phyloP scores from a whole-genome alignment of 1,284 basidiomycete genomes.

The Apiotrichum laibachii region DNA sequence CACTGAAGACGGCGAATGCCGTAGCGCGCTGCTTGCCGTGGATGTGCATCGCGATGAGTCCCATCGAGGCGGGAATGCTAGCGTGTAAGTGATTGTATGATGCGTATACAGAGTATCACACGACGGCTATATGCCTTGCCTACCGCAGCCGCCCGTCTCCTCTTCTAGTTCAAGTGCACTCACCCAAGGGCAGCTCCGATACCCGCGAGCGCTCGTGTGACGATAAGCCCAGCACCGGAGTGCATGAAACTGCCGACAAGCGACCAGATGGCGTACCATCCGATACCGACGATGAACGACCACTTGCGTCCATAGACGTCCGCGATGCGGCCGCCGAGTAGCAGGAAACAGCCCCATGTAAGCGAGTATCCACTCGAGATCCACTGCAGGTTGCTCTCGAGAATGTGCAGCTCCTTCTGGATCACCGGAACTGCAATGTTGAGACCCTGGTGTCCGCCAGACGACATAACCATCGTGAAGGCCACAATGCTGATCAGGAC shows the following conservation, averaged over 20 bases:
- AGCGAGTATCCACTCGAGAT: conserved; percentile 43
- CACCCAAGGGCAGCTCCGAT: conserved; percentile 35
- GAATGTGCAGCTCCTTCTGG: conserved; percentile 32
- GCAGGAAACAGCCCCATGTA: conserved; percentile 42
- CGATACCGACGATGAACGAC: conserved; percentile 41
- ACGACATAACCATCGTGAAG: conserved; percentile 14
- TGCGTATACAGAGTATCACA: conserved; percentile 6
- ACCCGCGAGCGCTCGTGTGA: conserved; percentile 37
- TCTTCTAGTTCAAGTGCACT: conserved; percentile 7
- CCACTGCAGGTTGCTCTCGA: conserved; percentile 38
- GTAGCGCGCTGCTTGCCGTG: conserved; percentile 25
- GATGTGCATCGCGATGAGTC: conserved; percentile 23
- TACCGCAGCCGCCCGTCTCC: too few relatives aligned
- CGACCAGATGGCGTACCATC: conserved; percentile 38
- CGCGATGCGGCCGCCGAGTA: conserved; percentile 43
- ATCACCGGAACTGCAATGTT: conserved; percentile 48
- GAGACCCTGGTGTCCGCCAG: conserved; percentile 22
- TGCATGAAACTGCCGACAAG: conserved; percentile 41
- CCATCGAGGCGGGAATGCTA: conserved; percentile 20
- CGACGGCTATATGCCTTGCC: too few relatives aligned
- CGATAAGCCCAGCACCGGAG: conserved; percentile 35
- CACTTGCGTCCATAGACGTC: conserved; percentile 42
- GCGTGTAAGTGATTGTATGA: conserved; percentile 8
- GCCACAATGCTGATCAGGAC: conserved; percentile 15
- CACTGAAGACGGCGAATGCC: conserved; percentile 20